Base-by-base conservation (phyloP, 768 basidiomycete species). In the Suillus discolor region DNA sequence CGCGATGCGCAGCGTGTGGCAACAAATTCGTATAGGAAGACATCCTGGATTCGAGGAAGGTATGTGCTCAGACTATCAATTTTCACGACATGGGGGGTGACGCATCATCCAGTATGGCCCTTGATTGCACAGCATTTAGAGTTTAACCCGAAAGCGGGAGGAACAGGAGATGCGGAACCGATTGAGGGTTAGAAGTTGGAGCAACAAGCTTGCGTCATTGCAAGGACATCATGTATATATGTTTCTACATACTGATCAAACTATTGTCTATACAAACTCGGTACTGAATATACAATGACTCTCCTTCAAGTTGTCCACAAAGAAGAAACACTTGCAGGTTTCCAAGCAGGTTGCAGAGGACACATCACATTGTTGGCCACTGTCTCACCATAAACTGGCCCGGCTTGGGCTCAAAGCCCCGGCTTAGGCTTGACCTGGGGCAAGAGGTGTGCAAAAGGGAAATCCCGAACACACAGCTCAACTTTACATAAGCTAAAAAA, bases 41-140 rank as follows among this genome's bases (percentile, higher is more conserved):
- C 91, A 94, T 73, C 90, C 92, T 20, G 93, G 94, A 1, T 95
- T 94, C 72, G 94, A 94, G 78, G 92, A 94, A 83, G 90, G 90
- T 90, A 18, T 12, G 79, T 73, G 18, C 6, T 11, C 7, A 42
- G 38, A 67, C 41, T 38, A 25, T 63, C 45, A 16, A 2, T 11
- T 36, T 49, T 49, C 41, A 34, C 42, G 12, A 36, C 23, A n/a
- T 45, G 45, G n/a, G 16, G 53, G 54, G 57, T 67, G 62, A 80
- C n/a, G 39, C 2, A 53, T 64, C 60, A 47, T 54, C 54, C 49
- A 88, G 89, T 91, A 16, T 91, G 89, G 89, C 89, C 89, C 3
- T 75, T 85, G 36, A 90, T 91, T 66, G 83, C 86, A 0, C 82
- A 84, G 61, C 85, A 85, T 66, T 77, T 91, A 31, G 88, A 89